These are phyloP conservation scores for Spizellomyces sp. DNA, from an alignment of 192 early-diverging fungal species.

Conservation along the genomic window DNA sequence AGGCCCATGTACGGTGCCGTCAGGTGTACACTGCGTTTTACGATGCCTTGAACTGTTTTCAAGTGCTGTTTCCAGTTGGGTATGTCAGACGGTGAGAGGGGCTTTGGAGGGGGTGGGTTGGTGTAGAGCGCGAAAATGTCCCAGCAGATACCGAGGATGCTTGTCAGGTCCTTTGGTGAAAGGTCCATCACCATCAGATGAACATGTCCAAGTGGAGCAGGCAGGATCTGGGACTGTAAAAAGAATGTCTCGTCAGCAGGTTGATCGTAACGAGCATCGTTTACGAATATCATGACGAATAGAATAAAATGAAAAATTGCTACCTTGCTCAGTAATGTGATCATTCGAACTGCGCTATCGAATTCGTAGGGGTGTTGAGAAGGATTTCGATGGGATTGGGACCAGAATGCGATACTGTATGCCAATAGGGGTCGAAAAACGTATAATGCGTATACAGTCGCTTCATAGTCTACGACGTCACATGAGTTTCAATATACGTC, in stretches of 20 bases:
- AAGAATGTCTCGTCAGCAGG: neutral
- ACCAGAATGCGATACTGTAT: neutral
- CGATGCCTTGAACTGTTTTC: neutral
- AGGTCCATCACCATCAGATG: neutral
- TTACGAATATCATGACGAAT: neutral
- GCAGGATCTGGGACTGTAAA: constrained; percentile 1
- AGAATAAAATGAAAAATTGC: neutral
- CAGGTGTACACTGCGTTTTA: neutral
- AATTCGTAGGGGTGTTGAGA: constrained; percentile 1
- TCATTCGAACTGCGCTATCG: neutral
- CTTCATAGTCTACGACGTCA: no score
- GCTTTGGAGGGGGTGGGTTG: neutral
- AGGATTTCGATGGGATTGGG: neutral
- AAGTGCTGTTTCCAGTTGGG: neutral
- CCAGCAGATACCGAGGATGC: constrained; percentile 5
- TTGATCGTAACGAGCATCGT: no score
- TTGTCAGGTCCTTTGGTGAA: neutral
- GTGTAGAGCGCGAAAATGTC: neutral
- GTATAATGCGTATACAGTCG: neutral
- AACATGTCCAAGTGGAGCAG: neutral
- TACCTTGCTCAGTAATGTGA: neutral
- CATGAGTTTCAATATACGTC: no score
- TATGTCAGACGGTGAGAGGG: neutral
- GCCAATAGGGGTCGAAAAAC: neutral
- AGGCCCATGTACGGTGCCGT: neutral